Percentiles rank a stretch among this genome's conserved stretches.
These are phyloP conservation scores for Crithidia sp. DNA, from an alignment of 208 protist genomes.

Conservation along the genomic window DNA sequence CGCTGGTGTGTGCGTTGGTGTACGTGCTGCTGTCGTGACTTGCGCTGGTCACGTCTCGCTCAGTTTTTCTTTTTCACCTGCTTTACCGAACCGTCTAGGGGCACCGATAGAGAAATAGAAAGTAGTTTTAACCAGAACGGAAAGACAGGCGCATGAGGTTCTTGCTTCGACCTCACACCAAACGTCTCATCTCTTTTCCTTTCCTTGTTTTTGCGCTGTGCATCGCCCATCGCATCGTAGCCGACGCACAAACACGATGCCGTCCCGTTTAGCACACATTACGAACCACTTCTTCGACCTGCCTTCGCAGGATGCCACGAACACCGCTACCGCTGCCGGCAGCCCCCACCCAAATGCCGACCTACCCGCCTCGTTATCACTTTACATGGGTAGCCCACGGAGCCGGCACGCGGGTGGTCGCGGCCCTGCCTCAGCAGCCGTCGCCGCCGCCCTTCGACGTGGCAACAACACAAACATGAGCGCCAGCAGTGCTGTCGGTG, in stretches of 20 bases:
- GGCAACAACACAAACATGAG: not conserved
- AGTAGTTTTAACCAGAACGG: too few species aligned
- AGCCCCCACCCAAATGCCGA: constrained; percentile 6
- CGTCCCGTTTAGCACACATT: constrained; percentile 29
- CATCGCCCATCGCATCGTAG: too few species aligned
- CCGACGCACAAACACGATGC: constrained; percentile 6
- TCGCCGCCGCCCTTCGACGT: constrained; percentile 3
- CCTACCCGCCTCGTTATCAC: constrained; percentile 18
- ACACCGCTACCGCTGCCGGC: not conserved
- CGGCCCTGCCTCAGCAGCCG: not conserved
- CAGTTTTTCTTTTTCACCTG: too few species aligned
- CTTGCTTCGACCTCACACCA: too few species aligned
- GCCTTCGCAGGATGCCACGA: constrained; percentile 14
- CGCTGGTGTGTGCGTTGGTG: too few species aligned
- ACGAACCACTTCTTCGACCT: constrained; percentile 37
- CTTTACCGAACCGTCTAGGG: too few species aligned
- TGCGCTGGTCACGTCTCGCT: too few species aligned
- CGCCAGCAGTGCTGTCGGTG: not conserved
- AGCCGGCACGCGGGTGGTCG: constrained; percentile 7
- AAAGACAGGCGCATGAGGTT: too few species aligned
- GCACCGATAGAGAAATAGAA: too few species aligned
- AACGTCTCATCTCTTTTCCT: not conserved
- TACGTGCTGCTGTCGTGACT: too few species aligned
- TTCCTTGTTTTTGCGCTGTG: not conserved
- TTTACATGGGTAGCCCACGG: constrained; percentile 10